A percentile compares a stretch with the other conserved stretches of the same genome.
These are phyloP conservation scores for Akanthomyces uredinophilus DNA, from an alignment of 2,329 filamentous ascomycete species.

Conservation along the genomic window DNA sequence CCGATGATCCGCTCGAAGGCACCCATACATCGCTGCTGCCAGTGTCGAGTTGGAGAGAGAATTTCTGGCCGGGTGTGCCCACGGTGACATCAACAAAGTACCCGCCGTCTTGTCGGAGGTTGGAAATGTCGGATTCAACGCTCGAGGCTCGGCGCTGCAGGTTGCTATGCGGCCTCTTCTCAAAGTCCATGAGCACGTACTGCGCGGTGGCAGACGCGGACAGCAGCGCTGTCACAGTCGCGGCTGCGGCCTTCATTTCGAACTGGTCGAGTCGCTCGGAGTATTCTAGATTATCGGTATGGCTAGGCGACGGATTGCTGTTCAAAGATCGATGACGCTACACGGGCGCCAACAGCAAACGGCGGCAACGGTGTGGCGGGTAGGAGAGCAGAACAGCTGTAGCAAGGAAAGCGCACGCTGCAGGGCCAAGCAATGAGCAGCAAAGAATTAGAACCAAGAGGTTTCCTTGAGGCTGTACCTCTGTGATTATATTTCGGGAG, in stretches of 20 bases:
- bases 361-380: not conserved
- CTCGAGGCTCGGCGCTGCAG: slow-evolving; percentile 36
- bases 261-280: not conserved
- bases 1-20: slow-evolving; percentile 32
- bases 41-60: slow-evolving; percentile 58
- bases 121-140: slow-evolving; percentile 39
- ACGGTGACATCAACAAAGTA: slow-evolving; percentile 55
- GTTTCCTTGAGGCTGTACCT: not conserved
- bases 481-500: not conserved
- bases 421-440: not conserved
- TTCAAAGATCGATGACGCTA: not conserved
- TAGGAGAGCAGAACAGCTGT: not conserved
- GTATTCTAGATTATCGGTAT: not conserved
- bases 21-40: slow-evolving; percentile 64
- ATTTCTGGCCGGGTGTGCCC: slow-evolving; percentile 51
- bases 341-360: not conserved
- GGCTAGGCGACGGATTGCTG: not conserved
- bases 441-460: not conserved
- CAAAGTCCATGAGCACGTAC: slow-evolving; percentile 45
- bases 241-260: slow-evolving; percentile 9
- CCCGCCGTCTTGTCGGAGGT: slow-evolving; percentile 38
- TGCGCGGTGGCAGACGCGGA: slow-evolving; percentile 21
- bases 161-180: slow-evolving; percentile 28
- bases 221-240: slow-evolving; percentile 12
- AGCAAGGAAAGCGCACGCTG: not conserved